A percentile compares a stretch with the other conserved stretches of the same genome.
phyloP scores from a whole-genome alignment of 495 filamentous ascomycete genomes.

The Aspergillus carlsbadensis region DNA sequence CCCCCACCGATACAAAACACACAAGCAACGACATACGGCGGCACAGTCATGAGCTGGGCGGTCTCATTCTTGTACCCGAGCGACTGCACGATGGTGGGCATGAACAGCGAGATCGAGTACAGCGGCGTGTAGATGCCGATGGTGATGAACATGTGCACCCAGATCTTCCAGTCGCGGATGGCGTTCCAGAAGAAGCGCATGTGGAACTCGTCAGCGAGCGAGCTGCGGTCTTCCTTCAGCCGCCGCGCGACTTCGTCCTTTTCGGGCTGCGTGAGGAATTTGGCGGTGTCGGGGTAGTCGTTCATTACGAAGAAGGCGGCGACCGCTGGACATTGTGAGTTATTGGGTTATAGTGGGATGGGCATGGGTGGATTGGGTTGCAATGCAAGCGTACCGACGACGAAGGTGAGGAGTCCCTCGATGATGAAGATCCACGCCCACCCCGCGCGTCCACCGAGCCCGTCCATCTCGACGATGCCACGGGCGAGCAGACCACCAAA shows the following conservation, averaged over 20 bases:
- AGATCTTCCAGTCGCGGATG: slow-evolving; percentile 16
- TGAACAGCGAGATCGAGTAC: slow-evolving; percentile 45
- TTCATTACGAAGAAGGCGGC: slow-evolving; percentile 16
- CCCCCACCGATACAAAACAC: slow-evolving; percentile 14
- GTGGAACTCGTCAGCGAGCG: slow-evolving; percentile 12
- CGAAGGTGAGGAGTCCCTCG: slow-evolving; percentile 14
- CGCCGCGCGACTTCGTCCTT: slow-evolving; percentile 8
- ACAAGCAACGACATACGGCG: slow-evolving; percentile 46
- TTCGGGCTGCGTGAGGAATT: slow-evolving; percentile 10
- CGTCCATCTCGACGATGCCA: slow-evolving; percentile 13
- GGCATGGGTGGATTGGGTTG: background rate
- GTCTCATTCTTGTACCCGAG: slow-evolving; percentile 47
- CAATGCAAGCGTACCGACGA: slow-evolving; percentile 2
- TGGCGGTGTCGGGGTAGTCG: slow-evolving; percentile 17
- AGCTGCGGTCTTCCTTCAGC: slow-evolving; percentile 9
- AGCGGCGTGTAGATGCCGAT: slow-evolving; percentile 16
- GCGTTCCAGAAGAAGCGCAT: slow-evolving; percentile 18
- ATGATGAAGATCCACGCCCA: slow-evolving; percentile 19
- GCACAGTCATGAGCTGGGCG: slow-evolving; percentile 53
- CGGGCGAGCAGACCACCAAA: slow-evolving; percentile 15
- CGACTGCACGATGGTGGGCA: slow-evolving; percentile 51
- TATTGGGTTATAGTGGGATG: background rate
- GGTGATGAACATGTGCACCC: slow-evolving; percentile 20
- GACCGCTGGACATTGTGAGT: slow-evolving; percentile 2
- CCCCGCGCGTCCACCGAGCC: slow-evolving; percentile 1